Percentiles rank a stretch among this genome's conserved stretches.
These are phyloP conservation scores for Zea luxurians DNA, from an alignment of 176 grass and related monocot genomes.

Conservation along the genomic window DNA sequence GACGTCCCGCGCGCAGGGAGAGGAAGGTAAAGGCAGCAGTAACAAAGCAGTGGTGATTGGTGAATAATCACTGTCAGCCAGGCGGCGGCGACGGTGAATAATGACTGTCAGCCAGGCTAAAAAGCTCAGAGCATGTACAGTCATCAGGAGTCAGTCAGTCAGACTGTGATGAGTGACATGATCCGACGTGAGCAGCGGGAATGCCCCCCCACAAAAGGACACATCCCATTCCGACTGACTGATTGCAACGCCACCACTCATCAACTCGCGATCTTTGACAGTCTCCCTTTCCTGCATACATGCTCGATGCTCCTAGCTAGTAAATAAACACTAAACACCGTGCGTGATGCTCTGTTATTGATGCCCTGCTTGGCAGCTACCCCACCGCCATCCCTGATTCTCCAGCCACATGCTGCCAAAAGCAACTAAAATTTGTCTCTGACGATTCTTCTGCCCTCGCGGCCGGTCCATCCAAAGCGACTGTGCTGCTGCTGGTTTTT, in stretches of 20 bases:
- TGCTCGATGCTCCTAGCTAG: no score
- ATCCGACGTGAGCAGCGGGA: not conserved
- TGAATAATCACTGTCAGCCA: not conserved
- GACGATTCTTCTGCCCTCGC: not conserved
- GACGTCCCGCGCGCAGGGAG: not conserved
- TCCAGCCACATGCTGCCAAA: slow-evolving; percentile 1
- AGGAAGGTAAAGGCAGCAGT: not conserved
- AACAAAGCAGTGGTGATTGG: no score
- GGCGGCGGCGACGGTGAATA: not conserved
- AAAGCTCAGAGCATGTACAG: not conserved
- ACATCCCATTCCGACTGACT: not conserved
- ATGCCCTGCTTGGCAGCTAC: slow-evolving; percentile 15
- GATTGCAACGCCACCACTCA: not conserved
- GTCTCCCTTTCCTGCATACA: no score
- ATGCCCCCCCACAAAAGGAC: not conserved
- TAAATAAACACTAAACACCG: no score
- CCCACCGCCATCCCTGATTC: not conserved
- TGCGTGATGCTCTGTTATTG: not conserved
- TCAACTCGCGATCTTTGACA: slow-evolving; percentile 40
- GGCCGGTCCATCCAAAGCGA: slow-evolving; percentile 16
- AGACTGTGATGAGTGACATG: not conserved
- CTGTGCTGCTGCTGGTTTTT: no score
- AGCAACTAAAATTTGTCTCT: not conserved
- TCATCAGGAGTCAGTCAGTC: not conserved
- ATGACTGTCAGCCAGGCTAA: not conserved